phyloP scores from a whole-genome alignment of 1,139 yeast genomes.

The Yamadazyma dushanensis region DNA sequence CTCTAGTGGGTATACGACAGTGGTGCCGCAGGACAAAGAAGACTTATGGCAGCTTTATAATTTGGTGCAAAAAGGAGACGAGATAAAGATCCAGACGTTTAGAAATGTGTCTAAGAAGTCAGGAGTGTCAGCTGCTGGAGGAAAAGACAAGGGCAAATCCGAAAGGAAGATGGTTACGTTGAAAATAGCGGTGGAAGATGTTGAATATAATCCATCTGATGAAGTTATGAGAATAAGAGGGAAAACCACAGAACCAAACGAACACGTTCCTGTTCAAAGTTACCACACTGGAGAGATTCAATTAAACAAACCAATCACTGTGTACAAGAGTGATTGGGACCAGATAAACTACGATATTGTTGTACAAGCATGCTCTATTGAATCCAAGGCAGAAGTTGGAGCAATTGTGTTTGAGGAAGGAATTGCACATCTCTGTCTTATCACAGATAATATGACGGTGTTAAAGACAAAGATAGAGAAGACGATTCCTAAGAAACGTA shows the following conservation, averaged over 20 bases:
- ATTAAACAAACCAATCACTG: constrained; percentile 64
- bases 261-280: constrained; percentile 80
- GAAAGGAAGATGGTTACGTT: constrained; percentile 61
- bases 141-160: constrained; percentile 47
- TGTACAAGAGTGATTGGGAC: constrained; percentile 82
- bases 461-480: constrained; percentile 79
- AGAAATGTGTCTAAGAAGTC: constrained; percentile 57
- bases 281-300: constrained; percentile 86
- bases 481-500: constrained; percentile 79
- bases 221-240: constrained; percentile 81
- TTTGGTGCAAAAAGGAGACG: constrained; percentile 73
- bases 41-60: constrained; percentile 91
- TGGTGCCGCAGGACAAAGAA: constrained; percentile 85
- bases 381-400: constrained; percentile 85
- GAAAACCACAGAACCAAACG: constrained; percentile 68
- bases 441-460: constrained; percentile 88
- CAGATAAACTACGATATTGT: constrained; percentile 64
- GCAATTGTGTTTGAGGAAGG: constrained; percentile 95
- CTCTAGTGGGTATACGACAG: constrained; percentile 61
- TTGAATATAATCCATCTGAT: constrained; percentile 79
- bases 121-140: constrained; percentile 20
- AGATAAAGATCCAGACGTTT: constrained; percentile 63
- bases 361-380: constrained; percentile 71
- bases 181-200: constrained; percentile 59
- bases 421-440: constrained; percentile 84